Percentiles rank a stretch among this genome's conserved stretches.
Conservation (phyloP, 805 yeast species). For the Candida koratica region DNA sequence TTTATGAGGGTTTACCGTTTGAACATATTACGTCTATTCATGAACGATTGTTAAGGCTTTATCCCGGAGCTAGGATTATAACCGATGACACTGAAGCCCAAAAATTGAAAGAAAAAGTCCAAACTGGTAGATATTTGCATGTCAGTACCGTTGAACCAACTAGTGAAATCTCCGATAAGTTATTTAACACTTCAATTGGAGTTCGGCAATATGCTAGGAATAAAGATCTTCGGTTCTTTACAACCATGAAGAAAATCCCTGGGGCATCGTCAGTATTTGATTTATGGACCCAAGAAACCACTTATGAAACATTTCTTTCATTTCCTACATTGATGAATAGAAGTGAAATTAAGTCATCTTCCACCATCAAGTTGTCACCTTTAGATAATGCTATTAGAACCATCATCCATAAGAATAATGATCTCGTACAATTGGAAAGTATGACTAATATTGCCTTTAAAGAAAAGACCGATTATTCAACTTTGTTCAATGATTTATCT, state of each 20-base stretch:
- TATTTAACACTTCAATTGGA: slow-evolving; percentile 50
- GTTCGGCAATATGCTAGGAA: slow-evolving; percentile 73
- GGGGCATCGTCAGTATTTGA: slow-evolving; percentile 69
- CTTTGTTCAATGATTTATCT: slow-evolving; percentile 60
- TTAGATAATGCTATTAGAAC: slow-evolving; percentile 75
- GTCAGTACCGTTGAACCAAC: slow-evolving; percentile 71
- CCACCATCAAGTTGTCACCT: slow-evolving; percentile 65
- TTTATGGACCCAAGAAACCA: slow-evolving; percentile 85
- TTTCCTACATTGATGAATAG: slow-evolving; percentile 90
- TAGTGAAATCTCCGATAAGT: slow-evolving; percentile 45
- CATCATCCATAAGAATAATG: slow-evolving; percentile 64
- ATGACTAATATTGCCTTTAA: slow-evolving; percentile 50
- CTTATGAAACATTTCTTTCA: slow-evolving; percentile 66
- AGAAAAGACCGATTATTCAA: slow-evolving; percentile 45
- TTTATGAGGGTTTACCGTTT: slow-evolving; percentile 82
- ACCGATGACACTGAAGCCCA: slow-evolving; percentile 56
- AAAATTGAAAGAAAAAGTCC: slow-evolving; percentile 45
- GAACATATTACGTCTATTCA: slow-evolving; percentile 84
- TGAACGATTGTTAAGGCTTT: slow-evolving; percentile 64
- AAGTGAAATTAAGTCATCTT: slow-evolving; percentile 57
- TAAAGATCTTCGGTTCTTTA: slow-evolving; percentile 66
- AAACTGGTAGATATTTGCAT: slow-evolving; percentile 70
- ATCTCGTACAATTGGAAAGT: slow-evolving; percentile 64
- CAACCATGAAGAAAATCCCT: slow-evolving; percentile 65
- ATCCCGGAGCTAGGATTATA: slow-evolving; percentile 78